Evolutionary conservation across 2,329 filamentous ascomycete species (phyloP).

Genomic region (Penicillium sp.): DNA sequence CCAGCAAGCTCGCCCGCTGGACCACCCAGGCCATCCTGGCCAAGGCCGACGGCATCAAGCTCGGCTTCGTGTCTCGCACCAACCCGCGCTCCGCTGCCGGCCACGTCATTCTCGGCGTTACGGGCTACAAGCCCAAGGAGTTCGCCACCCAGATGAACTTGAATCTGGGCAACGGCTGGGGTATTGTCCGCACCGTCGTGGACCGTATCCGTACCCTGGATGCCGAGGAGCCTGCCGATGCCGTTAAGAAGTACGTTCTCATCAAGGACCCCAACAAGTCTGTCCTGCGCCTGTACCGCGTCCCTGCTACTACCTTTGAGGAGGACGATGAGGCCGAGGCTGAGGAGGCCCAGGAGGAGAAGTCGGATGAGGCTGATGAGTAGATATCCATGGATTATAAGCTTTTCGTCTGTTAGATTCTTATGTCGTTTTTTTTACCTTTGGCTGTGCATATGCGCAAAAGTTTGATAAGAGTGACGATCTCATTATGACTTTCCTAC

Average conservation of each 20-base stretch:
- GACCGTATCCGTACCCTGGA: conserved; percentile 63
- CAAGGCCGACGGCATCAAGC: conserved; percentile 97
- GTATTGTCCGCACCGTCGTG: conserved; percentile 95
- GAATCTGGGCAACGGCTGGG: conserved; percentile 95
- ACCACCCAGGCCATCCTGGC: conserved; percentile 95
- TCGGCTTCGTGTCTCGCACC: conserved; percentile 92
- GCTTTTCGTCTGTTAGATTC: conserved; percentile 10
- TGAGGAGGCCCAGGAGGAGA: conserved; percentile 54
- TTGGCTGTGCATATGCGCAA: conserved; percentile 24
- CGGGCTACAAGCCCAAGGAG: conserved; percentile 96
- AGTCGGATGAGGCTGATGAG: conserved; percentile 54
- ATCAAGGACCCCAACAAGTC: conserved; percentile 95
- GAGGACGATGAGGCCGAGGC: conserved; percentile 71
- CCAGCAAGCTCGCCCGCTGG: conserved; percentile 96
- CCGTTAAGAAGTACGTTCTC: conserved; percentile 52
- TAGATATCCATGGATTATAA: conserved; percentile 24
- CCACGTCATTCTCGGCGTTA: conserved; percentile 91
- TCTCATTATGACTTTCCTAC: conserved; percentile 6
- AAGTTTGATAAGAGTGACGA: conserved; percentile 22
- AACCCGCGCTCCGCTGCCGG: conserved; percentile 91
- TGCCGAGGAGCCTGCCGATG: conserved; percentile 42
- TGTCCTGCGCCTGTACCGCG: conserved; percentile 87
- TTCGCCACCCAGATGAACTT: conserved; percentile 98
- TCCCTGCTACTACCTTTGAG: conserved; percentile 84
- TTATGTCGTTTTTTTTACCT: conserved; percentile 14